A percentile compares a stretch with the other conserved stretches of the same genome.
Conservation (phyloP, 2,329 filamentous ascomycete genomes). For the Scytalidium sp. region DNA sequence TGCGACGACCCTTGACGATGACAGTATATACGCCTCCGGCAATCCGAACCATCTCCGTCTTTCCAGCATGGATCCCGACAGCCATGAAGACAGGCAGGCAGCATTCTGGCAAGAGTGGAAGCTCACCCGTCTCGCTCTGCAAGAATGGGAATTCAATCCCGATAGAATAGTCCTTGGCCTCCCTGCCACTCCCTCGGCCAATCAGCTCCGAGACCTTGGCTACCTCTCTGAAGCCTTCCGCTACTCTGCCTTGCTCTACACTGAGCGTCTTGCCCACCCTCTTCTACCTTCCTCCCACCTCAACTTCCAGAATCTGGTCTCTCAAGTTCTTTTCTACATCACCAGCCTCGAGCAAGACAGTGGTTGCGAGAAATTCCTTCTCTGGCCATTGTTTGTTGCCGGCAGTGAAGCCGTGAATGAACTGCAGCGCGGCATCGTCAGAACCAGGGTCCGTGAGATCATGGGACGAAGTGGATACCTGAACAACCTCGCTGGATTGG, state of each 20-base stretch:
- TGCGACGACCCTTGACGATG: slow-evolving; percentile 50
- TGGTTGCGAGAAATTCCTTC: slow-evolving; percentile 78
- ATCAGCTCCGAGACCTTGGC: slow-evolving; percentile 69
- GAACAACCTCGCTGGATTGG: slow-evolving; percentile 85
- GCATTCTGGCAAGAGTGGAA: slow-evolving; percentile 88
- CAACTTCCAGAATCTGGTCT: slow-evolving; percentile 80
- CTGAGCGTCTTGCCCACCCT: slow-evolving; percentile 80
- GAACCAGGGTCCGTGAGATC: slow-evolving; percentile 79
- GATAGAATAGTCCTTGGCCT: slow-evolving; percentile 48
- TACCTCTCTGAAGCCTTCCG: slow-evolving; percentile 90
- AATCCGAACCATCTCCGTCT: slow-evolving; percentile 13
- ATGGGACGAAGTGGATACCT: slow-evolving; percentile 87
- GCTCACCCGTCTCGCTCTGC: slow-evolving; percentile 70
- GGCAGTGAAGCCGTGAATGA: slow-evolving; percentile 86
- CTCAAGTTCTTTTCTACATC: slow-evolving; percentile 79
- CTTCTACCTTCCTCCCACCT: slow-evolving; percentile 68
- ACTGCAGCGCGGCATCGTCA: slow-evolving; percentile 74
- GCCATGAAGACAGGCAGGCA: slow-evolving; percentile 56
- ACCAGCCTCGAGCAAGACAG: slow-evolving; percentile 71
- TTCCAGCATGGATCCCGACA: slow-evolving; percentile 33
- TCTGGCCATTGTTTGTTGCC: slow-evolving; percentile 90
- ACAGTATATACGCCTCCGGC: slow-evolving; percentile 41
- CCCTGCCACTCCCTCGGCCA: slow-evolving; percentile 46
- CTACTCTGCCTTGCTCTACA: slow-evolving; percentile 84
- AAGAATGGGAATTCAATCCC: slow-evolving; percentile 75